A percentile compares a stretch with the other conserved stretches of the same genome.
Evolutionary conservation across 2,329 filamentous ascomycete species (phyloP).

Genomic region (Stachybotrys chlorohalonatus): DNA sequence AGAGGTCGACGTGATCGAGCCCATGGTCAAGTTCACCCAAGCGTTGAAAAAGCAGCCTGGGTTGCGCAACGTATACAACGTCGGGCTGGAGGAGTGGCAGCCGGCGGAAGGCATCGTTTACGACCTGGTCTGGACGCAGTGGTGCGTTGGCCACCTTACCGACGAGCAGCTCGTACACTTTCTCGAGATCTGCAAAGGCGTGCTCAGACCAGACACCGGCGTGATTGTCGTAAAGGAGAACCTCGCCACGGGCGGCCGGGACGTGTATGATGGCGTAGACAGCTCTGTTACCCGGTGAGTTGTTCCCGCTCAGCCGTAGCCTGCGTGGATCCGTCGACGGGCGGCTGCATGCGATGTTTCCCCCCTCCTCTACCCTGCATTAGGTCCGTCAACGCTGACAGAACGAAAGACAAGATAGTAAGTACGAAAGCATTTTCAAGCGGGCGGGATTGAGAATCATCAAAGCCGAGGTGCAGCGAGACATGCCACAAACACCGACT

Average conservation of each 20-base stretch:
- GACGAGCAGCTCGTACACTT: conserved; percentile 64
- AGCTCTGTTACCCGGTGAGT: conserved; percentile 63
- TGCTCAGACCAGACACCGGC: conserved; percentile 16
- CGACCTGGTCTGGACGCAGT: conserved; percentile 82
- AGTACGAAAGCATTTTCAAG: conserved; percentile 61
- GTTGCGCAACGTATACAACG: conserved; percentile 55
- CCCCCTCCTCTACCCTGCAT: not conserved
- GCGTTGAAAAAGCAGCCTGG: conserved; percentile 49
- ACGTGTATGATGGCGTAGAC: conserved; percentile 68
- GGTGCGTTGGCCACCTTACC: conserved; percentile 78
- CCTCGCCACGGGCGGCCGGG: conserved; percentile 43
- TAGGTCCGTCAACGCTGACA: not conserved
- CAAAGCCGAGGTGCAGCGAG: conserved; percentile 61
- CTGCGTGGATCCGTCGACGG: too few species aligned
- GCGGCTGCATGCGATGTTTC: not conserved
- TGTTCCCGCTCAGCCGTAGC: not conserved
- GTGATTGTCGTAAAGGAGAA: conserved; percentile 55
- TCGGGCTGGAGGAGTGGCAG: conserved; percentile 66
- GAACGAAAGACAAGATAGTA: conserved; percentile 42
- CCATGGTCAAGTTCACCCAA: conserved; percentile 70
- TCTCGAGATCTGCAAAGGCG: conserved; percentile 50
- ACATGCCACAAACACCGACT: conserved; percentile 49
- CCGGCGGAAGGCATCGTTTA: conserved; percentile 44
- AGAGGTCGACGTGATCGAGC: conserved; percentile 76
- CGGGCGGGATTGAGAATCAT: conserved; percentile 61